Percentiles rank a stretch among this genome's conserved stretches.
Evolutionary conservation across 2,329 filamentous ascomycete genomes (phyloP).

Genomic region (Sclerotinia borealis): DNA sequence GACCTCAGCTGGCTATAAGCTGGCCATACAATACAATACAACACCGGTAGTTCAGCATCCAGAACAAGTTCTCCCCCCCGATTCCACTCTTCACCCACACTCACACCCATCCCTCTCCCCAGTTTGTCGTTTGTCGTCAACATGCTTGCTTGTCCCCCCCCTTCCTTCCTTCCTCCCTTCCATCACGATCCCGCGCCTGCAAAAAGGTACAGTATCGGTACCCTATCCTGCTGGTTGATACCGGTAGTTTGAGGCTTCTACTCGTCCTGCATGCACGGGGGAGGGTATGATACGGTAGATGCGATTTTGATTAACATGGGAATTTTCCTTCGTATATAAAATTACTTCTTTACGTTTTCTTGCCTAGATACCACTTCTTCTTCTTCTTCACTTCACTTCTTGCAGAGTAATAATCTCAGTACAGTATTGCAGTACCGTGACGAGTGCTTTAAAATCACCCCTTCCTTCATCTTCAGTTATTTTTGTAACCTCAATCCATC

Average conservation of each 20-base stretch:
- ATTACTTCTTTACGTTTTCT: no score
- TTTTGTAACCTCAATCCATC: background rate
- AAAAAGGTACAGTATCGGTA: background rate
- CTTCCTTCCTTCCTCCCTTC: no score
- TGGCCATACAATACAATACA: background rate
- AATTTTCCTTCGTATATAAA: no score
- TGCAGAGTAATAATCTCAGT: no score
- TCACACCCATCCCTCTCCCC: background rate
- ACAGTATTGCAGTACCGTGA: background rate
- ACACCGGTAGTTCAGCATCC: background rate
- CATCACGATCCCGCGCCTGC: no score
- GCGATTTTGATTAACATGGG: no score
- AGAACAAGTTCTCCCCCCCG: background rate
- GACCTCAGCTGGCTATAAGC: background rate
- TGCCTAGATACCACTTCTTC: no score
- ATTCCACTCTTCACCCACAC: constrained; percentile 2
- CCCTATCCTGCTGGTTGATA: no score
- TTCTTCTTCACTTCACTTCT: no score
- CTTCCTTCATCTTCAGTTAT: background rate
- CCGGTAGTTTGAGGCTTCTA: no score
- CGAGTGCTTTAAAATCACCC: background rate
- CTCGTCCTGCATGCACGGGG: no score
- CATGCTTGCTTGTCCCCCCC: constrained; percentile 6
- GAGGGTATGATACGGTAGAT: no score
- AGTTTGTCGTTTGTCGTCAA: constrained; percentile 4